Evolutionary conservation across 768 basidiomycete genomes (phyloP), one percentile per base, ranked within the genome.

Genomic region (Agaricus subrufescens): DNA sequence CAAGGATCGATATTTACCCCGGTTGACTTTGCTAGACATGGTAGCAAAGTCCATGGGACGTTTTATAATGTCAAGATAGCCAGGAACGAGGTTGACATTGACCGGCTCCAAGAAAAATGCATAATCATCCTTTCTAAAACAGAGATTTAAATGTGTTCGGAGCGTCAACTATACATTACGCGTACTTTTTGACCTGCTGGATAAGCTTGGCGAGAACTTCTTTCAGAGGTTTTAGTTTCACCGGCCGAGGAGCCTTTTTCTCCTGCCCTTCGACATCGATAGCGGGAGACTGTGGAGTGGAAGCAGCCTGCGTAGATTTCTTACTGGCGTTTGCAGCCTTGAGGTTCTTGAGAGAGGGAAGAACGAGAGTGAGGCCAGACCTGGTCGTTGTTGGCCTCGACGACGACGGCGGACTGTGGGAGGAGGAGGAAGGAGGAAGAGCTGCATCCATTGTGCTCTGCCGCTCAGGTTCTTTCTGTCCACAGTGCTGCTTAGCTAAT

Each of bases 31-130:
- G 53, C 75, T 73, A 19, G 85, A 71, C 75, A 98, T 89, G 0
- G 94, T 94, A 0, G 90, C 89, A 54, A 98, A 76, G 64, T 98
- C 94, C 94, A 98, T 98, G 6, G 95, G 94, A 19, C 78, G 76
- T 62, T 88, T 86, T 50, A 98, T 83, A 47, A 85, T 72, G 74
- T 87, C 83, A 11, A 73, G 55, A 60, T 87, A 87, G 1, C 83
- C 83, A 10, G 84, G 78, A 0, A 89, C 84, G 60, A 80, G 76
- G 1, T 72, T 66, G 0, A 69, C 67, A 66, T 90, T 77, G 5
- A 92, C 90, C 1, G 89, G 89, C 38, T 69, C 64, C 54, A 91
- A 68, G 67, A 92, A 92, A 69, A 91, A 91, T 1, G 86, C 89
- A 75, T 92, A 92, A 69, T 89, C 87, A 65, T 91, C 90, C 68